A percentile compares a stretch with the other conserved stretches of the same genome.
Conservation (phyloP, 108 stramenopile species). For the Nitzschia sp. region DNA sequence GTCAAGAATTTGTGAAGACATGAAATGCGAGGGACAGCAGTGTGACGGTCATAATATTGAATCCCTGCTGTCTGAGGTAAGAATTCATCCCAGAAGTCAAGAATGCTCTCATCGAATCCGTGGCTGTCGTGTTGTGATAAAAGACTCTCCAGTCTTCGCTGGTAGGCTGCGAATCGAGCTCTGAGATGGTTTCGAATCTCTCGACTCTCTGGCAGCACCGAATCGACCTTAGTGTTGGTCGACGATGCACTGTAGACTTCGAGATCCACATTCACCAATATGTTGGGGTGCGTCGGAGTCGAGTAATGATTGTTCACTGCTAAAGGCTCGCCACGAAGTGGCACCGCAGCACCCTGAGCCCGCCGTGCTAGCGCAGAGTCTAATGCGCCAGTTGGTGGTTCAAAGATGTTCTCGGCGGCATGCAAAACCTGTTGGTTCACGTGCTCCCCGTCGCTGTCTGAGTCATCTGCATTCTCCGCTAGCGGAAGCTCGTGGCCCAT, state of each 20-base stretch:
- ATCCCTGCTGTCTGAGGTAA: constrained; percentile 60
- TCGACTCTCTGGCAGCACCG: not conserved
- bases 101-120: constrained; percentile 65
- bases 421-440: not conserved
- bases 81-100: constrained; percentile 88
- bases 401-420: constrained; percentile 12
- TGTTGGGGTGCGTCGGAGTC: not conserved
- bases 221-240: constrained; percentile 18
- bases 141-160: constrained; percentile 39
- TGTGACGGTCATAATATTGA: constrained; percentile 71
- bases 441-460: constrained; percentile 26
- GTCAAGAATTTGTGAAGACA: constrained; percentile 67
- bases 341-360: no score
- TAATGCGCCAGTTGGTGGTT: not conserved
- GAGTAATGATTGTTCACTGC: not conserved
- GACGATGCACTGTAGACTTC: constrained; percentile 57
- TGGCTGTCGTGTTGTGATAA: constrained; percentile 40
- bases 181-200: constrained; percentile 21
- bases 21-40: constrained; percentile 73
- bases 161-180: constrained; percentile 46
- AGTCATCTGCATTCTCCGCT: constrained; percentile 10
- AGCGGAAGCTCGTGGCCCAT: not conserved
- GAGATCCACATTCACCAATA: constrained; percentile 52
- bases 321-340: not conserved
- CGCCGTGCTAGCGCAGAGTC: not conserved